These are phyloP conservation scores for Penicillium tannophilum DNA, from an alignment of 495 filamentous ascomycete species.

Conservation along the genomic window DNA sequence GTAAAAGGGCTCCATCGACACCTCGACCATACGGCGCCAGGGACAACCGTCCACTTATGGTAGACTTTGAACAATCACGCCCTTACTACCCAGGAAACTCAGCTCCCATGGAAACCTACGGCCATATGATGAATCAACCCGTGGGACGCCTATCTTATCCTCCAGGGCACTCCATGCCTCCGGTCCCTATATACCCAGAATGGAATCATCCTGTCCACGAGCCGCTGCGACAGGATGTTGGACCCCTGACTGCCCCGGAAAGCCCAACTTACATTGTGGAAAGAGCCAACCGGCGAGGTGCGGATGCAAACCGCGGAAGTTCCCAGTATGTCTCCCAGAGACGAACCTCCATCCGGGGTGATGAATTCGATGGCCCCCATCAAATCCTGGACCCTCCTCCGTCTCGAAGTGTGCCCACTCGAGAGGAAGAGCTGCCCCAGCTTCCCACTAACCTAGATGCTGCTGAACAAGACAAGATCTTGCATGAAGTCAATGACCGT, in stretches of 20 bases:
- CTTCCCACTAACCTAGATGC: constrained; percentile 80
- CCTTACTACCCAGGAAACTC: constrained; percentile 34
- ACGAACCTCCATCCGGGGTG: constrained; percentile 70
- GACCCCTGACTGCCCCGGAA: constrained; percentile 35
- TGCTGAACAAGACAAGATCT: constrained; percentile 79
- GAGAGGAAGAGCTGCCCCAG: constrained; percentile 77
- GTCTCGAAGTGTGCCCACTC: constrained; percentile 64
- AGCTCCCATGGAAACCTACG: constrained; percentile 28
- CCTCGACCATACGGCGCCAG: constrained; percentile 34
- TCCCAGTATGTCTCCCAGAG: constrained; percentile 64
- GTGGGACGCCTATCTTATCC: constrained; percentile 42
- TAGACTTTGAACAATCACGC: constrained; percentile 37
- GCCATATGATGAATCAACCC: constrained; percentile 24
- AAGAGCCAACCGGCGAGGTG: constrained; percentile 38
- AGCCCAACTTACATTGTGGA: constrained; percentile 46
- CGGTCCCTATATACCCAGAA: constrained; percentile 37
- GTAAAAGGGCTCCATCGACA: constrained; percentile 36
- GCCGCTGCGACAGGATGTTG: constrained; percentile 35
- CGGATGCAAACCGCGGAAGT: constrained; percentile 49
- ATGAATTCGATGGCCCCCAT: constrained; percentile 86
- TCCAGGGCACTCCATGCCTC: constrained; percentile 34
- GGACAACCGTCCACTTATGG: constrained; percentile 31
- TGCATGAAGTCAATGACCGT: constrained; percentile 78
- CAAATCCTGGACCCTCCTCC: constrained; percentile 73
- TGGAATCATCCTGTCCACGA: constrained; percentile 42